These are phyloP conservation scores for Clarireedia homoeocarpa DNA, from an alignment of 2,329 filamentous ascomycete genomes.

Conservation along the genomic window DNA sequence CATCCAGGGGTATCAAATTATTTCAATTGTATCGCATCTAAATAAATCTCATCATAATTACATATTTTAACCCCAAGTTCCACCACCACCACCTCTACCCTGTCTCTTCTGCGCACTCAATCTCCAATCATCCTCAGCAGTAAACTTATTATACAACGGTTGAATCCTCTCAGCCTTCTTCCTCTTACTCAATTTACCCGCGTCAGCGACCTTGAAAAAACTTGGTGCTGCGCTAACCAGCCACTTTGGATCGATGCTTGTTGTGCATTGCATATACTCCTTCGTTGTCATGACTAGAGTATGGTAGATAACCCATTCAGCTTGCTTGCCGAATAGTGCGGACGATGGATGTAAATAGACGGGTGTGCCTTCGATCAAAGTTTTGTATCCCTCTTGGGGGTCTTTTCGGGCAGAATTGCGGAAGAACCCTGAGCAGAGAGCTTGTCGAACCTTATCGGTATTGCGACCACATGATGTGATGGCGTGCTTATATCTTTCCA, in stretches of 20 bases:
- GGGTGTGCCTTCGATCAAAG: conserved; percentile 86
- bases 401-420: conserved; percentile 91
- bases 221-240: conserved; percentile 95
- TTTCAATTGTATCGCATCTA: too few species aligned
- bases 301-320: conserved; percentile 94
- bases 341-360: conserved; percentile 92
- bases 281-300: conserved; percentile 86
- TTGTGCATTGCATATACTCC: conserved; percentile 97
- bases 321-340: conserved; percentile 88
- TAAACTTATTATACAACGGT: conserved; percentile 88
- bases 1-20: too few species aligned
- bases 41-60: not conserved
- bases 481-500: conserved; percentile 80
- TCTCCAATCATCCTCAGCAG: conserved; percentile 90
- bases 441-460: conserved; percentile 79
- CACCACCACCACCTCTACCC: conserved; percentile 78
- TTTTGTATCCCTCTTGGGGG: conserved; percentile 95
- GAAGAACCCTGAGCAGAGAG: conserved; percentile 91
- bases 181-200: conserved; percentile 68
- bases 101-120: conserved; percentile 79
- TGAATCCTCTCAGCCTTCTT: conserved; percentile 93
- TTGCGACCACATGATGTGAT: conserved; percentile 80
- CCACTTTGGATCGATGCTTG: conserved; percentile 87
- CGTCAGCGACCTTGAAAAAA: conserved; percentile 95
- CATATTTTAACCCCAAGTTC: conserved; percentile 70